phyloP scores from a whole-genome alignment of 2,329 filamentous ascomycete species.

The Nakataea oryzae region DNA sequence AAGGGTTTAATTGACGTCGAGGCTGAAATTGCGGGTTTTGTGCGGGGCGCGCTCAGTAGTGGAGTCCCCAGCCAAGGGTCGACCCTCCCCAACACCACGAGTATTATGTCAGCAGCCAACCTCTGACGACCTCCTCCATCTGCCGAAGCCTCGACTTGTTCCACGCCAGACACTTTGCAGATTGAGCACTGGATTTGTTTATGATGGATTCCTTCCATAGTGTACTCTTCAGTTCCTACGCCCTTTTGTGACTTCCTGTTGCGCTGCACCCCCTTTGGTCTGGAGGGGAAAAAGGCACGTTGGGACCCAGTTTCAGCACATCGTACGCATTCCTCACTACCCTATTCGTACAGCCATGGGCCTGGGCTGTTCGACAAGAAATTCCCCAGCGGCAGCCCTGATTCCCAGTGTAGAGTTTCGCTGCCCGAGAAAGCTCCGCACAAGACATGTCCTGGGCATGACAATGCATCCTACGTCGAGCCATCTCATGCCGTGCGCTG shows the following conservation, averaged over 20 bases:
- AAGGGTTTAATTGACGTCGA: neutral
- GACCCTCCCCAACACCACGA: neutral
- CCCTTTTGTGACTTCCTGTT: neutral
- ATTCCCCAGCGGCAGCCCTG: neutral
- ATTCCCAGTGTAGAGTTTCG: neutral
- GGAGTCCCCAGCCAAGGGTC: no score
- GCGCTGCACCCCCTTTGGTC: neutral
- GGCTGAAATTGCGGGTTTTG: no score
- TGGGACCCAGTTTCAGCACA: neutral
- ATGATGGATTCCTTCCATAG: neutral
- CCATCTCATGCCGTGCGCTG: neutral
- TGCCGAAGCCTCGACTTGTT: neutral
- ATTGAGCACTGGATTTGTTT: neutral
- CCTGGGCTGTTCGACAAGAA: neutral
- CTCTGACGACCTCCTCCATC: neutral
- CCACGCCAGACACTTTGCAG: neutral
- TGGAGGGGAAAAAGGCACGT: neutral
- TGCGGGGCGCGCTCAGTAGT: no score
- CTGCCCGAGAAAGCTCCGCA: neutral
- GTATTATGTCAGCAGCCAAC: neutral
- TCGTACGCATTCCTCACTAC: neutral
- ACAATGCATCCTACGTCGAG: neutral
- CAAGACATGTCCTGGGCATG: neutral
- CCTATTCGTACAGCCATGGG: neutral
- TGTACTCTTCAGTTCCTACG: neutral